Conservation (phyloP, 306 rosid species). For the Gastrolobium villosum region DNA sequence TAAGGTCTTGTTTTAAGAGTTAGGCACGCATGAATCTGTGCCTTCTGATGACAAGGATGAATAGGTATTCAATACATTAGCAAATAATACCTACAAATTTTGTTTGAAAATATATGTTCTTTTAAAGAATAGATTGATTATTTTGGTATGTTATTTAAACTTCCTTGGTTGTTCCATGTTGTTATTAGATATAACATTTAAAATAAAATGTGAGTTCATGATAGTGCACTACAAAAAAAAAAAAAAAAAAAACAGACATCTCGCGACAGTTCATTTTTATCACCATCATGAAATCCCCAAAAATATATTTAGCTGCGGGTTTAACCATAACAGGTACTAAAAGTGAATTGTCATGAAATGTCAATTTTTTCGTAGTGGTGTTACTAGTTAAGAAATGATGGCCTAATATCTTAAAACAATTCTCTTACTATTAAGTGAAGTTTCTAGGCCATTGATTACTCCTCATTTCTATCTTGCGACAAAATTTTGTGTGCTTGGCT, state of each 20-base stretch:
- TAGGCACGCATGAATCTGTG: constrained; percentile 7
- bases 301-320: no score
- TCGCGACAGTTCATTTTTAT: no score
- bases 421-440: not conserved
- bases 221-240: no score
- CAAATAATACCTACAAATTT: not conserved
- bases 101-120: not conserved
- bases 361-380: no score
- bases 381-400: no score
- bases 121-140: not conserved
- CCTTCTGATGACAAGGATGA: constrained; percentile 33
- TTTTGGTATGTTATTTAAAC: not conserved
- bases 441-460: not conserved
- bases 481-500: no score
- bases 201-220: not conserved
- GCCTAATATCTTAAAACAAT: no score
- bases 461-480: not conserved
- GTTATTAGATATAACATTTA: constrained; percentile 6
- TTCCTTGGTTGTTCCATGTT: not conserved
- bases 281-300: no score
- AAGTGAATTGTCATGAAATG: no score
- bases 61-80: constrained; percentile 59
- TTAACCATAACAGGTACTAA: no score
- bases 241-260: no score
- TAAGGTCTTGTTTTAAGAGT: constrained; percentile 31